Conservation (phyloP, 2,329 filamentous ascomycete genomes). For the Apiospora marii region DNA sequence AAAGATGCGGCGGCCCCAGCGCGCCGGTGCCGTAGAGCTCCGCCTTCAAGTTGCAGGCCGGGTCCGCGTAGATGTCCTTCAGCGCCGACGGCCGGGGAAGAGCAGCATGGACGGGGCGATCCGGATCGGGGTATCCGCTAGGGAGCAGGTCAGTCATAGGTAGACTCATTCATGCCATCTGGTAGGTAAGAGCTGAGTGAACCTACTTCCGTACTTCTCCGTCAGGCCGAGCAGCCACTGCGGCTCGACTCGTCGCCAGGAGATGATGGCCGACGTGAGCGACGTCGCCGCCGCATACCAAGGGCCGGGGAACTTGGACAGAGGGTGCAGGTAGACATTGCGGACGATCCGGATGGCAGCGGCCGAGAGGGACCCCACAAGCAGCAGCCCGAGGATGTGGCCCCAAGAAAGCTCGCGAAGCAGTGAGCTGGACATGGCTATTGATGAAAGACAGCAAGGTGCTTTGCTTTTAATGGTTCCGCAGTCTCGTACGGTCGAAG, state of each 20-base stretch:
- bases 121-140: conserved; percentile 43
- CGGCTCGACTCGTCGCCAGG: conserved; percentile 31
- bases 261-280: conserved; percentile 32
- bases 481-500: not conserved
- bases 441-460: not conserved
- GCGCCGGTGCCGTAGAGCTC: conserved; percentile 45
- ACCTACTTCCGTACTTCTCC: conserved; percentile 32
- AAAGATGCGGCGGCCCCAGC: conserved; percentile 46
- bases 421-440: not conserved
- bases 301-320: conserved; percentile 33
- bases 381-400: not conserved
- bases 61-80: conserved; percentile 49
- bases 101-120: conserved; percentile 47
- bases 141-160: not conserved
- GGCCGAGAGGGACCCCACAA: not conserved
- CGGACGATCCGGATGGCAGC: conserved; percentile 23
- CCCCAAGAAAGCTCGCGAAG: not conserved
- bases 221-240: conserved; percentile 35
- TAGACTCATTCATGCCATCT: not conserved
- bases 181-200: not conserved
- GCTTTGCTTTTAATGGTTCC: not conserved
- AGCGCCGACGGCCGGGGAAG: conserved; percentile 45
- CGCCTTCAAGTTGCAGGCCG: conserved; percentile 45
- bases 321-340: conserved; percentile 34
- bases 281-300: conserved; percentile 36